Conservation (phyloP, 2,329 filamentous ascomycete genomes). For the Helotiales sp. region DNA sequence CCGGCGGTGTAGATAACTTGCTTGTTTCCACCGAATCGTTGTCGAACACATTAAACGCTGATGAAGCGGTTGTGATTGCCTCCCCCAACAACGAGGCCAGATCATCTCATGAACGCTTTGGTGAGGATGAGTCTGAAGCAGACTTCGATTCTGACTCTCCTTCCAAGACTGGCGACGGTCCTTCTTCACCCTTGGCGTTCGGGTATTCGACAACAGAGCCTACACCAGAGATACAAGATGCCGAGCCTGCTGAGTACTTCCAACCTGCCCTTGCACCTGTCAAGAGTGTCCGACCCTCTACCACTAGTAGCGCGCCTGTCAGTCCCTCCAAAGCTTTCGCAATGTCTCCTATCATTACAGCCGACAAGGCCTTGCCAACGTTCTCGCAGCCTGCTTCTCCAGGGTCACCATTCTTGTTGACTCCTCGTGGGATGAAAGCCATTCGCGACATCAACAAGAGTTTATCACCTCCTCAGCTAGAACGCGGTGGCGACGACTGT, state of each 20-base stretch:
- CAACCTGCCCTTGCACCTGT: constrained; percentile 15
- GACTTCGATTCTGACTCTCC: neutral
- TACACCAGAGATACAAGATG: constrained; percentile 19
- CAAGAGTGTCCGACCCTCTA: neutral
- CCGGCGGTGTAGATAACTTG: neutral
- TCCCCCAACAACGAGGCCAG: neutral
- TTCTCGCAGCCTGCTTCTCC: neutral
- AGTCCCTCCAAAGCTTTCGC: neutral
- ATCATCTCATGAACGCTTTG: neutral
- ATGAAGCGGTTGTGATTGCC: neutral
- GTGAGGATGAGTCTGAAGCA: neutral
- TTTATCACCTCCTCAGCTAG: neutral
- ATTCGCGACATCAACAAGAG: neutral
- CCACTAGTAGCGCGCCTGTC: neutral
- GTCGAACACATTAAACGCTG: neutral
- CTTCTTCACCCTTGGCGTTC: neutral
- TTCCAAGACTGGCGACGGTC: neutral
- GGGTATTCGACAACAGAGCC: constrained; percentile 17
- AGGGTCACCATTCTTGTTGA: neutral
- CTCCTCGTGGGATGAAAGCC: neutral
- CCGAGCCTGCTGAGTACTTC: constrained; percentile 25
- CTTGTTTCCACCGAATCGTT: no score
- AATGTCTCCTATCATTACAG: neutral
- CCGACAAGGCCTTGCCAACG: neutral
- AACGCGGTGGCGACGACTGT: constrained; percentile 2